Evolutionary conservation across 2,329 filamentous ascomycete species (phyloP).

Genomic region (Calonectria multiphialidica): DNA sequence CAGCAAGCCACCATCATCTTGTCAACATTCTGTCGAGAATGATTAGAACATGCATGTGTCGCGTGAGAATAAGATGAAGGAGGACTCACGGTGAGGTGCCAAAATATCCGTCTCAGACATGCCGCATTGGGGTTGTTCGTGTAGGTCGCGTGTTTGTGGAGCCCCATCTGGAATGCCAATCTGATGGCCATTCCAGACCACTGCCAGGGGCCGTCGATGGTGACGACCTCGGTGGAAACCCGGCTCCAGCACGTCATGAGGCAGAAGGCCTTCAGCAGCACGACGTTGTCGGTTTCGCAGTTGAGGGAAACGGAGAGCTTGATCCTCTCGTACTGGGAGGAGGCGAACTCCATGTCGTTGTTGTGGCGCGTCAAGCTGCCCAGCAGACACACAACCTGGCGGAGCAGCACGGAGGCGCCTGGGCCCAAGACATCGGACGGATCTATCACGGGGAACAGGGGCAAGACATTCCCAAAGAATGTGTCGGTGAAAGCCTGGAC

Average conservation of each 20-base stretch:
- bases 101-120: constrained; percentile 18
- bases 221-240: constrained; percentile 1
- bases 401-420: constrained; percentile 1
- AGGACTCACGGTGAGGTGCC: constrained; percentile 9
- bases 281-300: neutral
- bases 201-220: constrained; percentile 9
- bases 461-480: constrained; percentile 5
- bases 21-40: neutral
- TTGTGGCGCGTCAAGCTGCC: constrained; percentile 10
- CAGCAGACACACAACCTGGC: constrained; percentile 15
- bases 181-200: constrained; percentile 16
- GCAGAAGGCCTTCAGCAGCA: constrained; percentile 9
- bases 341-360: neutral
- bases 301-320: constrained; percentile 11
- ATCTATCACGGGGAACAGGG: constrained; percentile 5
- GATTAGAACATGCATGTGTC: neutral
- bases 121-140: neutral
- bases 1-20: constrained; percentile 12
- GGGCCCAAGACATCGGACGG: neutral
- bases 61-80: neutral
- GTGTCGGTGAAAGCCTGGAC: constrained; percentile 6
- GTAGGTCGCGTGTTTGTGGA: constrained; percentile 10
- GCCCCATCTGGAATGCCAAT: constrained; percentile 13
- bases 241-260: constrained; percentile 12
- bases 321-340: constrained; percentile 13